phyloP scores from a whole-genome alignment of 768 basidiomycete genomes.

The Epithele typhae region DNA sequence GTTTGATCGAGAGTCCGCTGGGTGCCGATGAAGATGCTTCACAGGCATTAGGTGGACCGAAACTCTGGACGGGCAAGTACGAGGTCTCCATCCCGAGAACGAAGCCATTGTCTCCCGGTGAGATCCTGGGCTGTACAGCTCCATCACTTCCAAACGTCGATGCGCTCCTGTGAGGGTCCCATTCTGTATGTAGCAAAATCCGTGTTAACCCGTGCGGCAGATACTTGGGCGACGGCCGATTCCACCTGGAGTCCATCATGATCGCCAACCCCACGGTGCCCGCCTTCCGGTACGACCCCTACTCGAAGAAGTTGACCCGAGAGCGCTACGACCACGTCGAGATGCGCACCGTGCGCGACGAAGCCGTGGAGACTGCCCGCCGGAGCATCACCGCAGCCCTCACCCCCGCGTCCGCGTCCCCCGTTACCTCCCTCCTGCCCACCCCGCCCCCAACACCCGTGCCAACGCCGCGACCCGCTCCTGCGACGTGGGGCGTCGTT shows the following conservation, averaged over 20 bases:
- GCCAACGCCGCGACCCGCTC: slow-evolving; percentile 18
- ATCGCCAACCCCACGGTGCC: slow-evolving; percentile 96
- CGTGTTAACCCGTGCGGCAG: slow-evolving; percentile 35
- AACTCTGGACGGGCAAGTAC: slow-evolving; percentile 60
- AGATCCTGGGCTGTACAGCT: slow-evolving; percentile 96
- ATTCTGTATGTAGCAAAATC: not conserved
- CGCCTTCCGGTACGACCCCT: slow-evolving; percentile 97
- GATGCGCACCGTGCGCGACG: slow-evolving; percentile 73
- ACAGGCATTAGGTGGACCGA: slow-evolving; percentile 13
- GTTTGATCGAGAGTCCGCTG: slow-evolving; percentile 13
- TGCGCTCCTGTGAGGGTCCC: slow-evolving; percentile 80
- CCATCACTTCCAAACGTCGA: slow-evolving; percentile 78
- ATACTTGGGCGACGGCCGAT: slow-evolving; percentile 96
- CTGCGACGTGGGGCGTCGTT: slow-evolving; percentile 91
- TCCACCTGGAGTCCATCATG: slow-evolving; percentile 98
- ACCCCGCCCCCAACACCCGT: slow-evolving; percentile 20
- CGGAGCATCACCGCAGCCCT: slow-evolving; percentile 45
- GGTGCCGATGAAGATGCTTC: slow-evolving; percentile 5
- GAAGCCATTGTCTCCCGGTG: slow-evolving; percentile 93
- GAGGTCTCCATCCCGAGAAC: slow-evolving; percentile 76
- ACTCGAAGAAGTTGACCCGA: slow-evolving; percentile 93
- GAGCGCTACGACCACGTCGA: slow-evolving; percentile 87
- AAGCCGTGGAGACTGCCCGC: slow-evolving; percentile 73
- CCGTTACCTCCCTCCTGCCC: slow-evolving; percentile 10
- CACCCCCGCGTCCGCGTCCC: slow-evolving; percentile 1